Evolutionary conservation across 2,329 filamentous ascomycete genomes (phyloP).

Genomic region (Tolypocladium nubicola): DNA sequence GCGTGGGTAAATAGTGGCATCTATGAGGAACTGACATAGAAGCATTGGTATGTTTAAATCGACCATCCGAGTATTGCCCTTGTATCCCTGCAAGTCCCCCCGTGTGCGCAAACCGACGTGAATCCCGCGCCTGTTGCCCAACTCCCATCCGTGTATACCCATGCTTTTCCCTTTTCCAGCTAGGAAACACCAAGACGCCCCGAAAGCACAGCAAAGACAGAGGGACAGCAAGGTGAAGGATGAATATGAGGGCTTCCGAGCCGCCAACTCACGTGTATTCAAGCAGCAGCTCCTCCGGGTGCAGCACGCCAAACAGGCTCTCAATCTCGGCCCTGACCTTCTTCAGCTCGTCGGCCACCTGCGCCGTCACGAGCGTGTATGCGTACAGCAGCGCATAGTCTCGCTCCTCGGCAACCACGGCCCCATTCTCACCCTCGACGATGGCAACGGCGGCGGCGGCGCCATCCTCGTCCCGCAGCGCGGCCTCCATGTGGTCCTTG

Average conservation of each 20-base stretch:
- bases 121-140: not conserved
- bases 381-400: constrained; percentile 92
- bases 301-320: constrained; percentile 50
- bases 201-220: not conserved
- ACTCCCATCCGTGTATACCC: not conserved
- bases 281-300: constrained; percentile 47
- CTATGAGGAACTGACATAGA: too few species aligned
- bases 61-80: not conserved
- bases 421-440: constrained; percentile 2
- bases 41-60: not conserved
- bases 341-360: constrained; percentile 54
- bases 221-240: not conserved
- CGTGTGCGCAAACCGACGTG: too few species aligned
- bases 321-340: constrained; percentile 52
- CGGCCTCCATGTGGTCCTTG: constrained; percentile 45
- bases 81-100: not conserved
- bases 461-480: constrained; percentile 6
- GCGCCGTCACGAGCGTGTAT: constrained; percentile 63
- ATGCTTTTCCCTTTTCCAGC: not conserved
- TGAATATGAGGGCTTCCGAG: too few species aligned
- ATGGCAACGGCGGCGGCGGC: constrained; percentile 1
- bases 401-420: constrained; percentile 49
- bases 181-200: not conserved
- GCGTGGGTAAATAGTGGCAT: too few species aligned
- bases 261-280: constrained; percentile 25